phyloP scores from a whole-genome alignment of 1,139 yeast species.

The Candida sp. region DNA sequence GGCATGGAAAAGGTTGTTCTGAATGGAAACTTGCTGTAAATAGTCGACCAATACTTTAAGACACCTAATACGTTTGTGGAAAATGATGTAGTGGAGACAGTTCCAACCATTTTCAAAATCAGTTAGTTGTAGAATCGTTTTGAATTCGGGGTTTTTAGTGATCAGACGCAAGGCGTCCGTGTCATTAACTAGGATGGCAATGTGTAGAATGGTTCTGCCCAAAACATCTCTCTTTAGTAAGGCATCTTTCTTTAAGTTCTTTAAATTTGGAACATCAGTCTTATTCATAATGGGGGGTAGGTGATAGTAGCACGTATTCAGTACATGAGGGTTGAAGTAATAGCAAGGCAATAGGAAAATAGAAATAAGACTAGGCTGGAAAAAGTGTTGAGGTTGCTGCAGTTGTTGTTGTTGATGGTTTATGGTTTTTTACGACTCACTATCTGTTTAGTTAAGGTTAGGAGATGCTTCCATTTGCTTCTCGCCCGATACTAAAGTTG shows the following conservation, averaged over 20 bases:
- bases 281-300: constrained; percentile 15
- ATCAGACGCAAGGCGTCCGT: constrained; percentile 49
- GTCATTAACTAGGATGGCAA: constrained; percentile 57
- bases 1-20: constrained; percentile 19
- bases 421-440: too few species aligned
- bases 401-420: too few species aligned
- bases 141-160: constrained; percentile 48
- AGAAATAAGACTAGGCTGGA: too few species aligned
- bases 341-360: neutral
- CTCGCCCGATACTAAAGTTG: too few species aligned
- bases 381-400: too few species aligned
- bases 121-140: constrained; percentile 37
- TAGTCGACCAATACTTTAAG: constrained; percentile 53
- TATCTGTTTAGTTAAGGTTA: too few species aligned
- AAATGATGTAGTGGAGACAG: constrained; percentile 72
- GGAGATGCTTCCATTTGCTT: too few species aligned
- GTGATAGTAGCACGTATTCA: neutral
- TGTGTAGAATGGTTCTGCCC: constrained; percentile 73
- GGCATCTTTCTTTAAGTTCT: constrained; percentile 42
- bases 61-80: constrained; percentile 60
- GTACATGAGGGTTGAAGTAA: neutral
- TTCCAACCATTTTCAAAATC: constrained; percentile 90
- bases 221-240: constrained; percentile 64
- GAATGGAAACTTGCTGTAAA: constrained; percentile 22
- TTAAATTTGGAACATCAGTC: constrained; percentile 13